Conservation (phyloP, 78 protist genomes). For the Andalucia godoyi region DNA sequence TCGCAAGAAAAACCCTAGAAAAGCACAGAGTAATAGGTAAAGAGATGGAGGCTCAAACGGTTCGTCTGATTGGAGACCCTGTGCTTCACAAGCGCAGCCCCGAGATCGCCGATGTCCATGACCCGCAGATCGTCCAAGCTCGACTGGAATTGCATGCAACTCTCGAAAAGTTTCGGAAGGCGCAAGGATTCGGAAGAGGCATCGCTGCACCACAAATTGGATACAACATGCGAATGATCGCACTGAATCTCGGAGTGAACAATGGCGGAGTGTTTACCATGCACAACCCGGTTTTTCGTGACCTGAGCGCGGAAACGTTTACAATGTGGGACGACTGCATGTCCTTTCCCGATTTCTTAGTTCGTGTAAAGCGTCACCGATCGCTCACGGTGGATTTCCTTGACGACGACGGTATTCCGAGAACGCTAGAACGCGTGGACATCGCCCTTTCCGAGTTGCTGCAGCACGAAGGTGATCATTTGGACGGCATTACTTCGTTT, state of each 20-base stretch:
- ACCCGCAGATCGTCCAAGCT: no score
- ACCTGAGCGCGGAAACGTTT: background rate
- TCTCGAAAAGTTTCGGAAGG: background rate
- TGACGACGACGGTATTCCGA: background rate
- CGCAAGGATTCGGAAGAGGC: constrained; percentile 5
- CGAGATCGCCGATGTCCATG: no score
- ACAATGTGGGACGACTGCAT: constrained; percentile 27
- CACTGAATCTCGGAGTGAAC: background rate
- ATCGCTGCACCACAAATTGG: background rate
- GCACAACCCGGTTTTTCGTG: background rate
- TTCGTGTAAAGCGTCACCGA: background rate
- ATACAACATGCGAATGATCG: background rate
- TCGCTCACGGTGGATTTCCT: background rate
- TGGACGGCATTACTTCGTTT: constrained; percentile 1
- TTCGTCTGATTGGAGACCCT: no score
- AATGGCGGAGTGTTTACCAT: background rate
- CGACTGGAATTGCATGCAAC: no score
- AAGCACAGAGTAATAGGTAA: no score
- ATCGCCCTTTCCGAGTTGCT: background rate
- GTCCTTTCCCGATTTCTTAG: background rate
- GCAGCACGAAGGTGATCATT: constrained; percentile 19
- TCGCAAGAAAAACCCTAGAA: no score
- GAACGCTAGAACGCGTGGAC: background rate
- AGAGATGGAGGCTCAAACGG: no score
- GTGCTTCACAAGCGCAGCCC: no score